Conservation (phyloP, 2,329 filamentous ascomycete species). For the Lachnellula willkommii region DNA sequence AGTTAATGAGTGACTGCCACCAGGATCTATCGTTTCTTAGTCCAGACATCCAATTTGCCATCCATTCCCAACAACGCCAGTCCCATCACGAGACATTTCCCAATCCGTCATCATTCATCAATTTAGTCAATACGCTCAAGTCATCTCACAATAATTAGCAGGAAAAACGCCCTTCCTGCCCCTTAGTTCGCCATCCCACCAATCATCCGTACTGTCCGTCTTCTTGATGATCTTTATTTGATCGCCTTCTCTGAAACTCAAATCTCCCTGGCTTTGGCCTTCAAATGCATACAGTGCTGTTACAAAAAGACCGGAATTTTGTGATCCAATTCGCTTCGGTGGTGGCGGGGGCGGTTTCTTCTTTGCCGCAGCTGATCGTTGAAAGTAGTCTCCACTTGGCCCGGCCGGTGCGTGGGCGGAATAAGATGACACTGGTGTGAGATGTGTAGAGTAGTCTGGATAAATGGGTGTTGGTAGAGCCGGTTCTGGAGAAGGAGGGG, state of each 20-base stretch:
- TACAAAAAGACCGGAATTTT: slow-evolving; percentile 40
- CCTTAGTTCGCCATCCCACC: slow-evolving; percentile 76
- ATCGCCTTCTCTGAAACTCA: slow-evolving; percentile 72
- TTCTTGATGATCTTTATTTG: slow-evolving; percentile 71
- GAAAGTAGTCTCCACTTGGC: slow-evolving; percentile 30
- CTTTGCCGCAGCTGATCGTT: slow-evolving; percentile 46
- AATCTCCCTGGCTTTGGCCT: slow-evolving; percentile 63
- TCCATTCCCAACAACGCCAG: neutral
- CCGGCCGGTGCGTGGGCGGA: slow-evolving; percentile 26
- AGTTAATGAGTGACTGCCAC: neutral
- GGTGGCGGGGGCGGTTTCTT: slow-evolving; percentile 69
- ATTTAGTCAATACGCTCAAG: slow-evolving; percentile 5
- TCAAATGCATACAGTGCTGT: slow-evolving; percentile 71
- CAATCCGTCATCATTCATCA: neutral
- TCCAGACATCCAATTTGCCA: slow-evolving; percentile 7
- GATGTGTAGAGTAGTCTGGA: slow-evolving; percentile 24
- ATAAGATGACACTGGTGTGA: slow-evolving; percentile 25
- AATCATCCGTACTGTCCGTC: slow-evolving; percentile 75
- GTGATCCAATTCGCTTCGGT: slow-evolving; percentile 50
- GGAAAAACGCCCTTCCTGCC: slow-evolving; percentile 70
- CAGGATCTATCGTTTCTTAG: slow-evolving; percentile 1
- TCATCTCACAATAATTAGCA: slow-evolving; percentile 68
- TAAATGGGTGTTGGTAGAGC: slow-evolving; percentile 8
- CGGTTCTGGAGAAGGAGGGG: slow-evolving; percentile 19
- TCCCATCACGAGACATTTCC: neutral